Base-by-base conservation (phyloP, 805 yeast genomes). In the Candida golubevii region DNA sequence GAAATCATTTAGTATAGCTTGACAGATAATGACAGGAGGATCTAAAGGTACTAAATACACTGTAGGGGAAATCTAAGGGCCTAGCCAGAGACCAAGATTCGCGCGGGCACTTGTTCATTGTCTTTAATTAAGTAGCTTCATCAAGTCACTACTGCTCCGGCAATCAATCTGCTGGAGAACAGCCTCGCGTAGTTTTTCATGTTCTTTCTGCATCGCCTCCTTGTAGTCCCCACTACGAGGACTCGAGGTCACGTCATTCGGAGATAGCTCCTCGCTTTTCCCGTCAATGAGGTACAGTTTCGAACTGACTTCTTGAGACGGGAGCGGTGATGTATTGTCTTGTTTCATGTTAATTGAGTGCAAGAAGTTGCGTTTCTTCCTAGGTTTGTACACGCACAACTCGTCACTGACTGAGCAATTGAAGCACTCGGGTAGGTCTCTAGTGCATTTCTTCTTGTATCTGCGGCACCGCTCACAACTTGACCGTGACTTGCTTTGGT, bases 381-480 rank as follows among this genome's bases (percentile, higher is more conserved):
- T 44, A 4, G 61, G 59, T 15, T 49, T 36, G 41, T 64, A 64
- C 11, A 51, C 46, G 41, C 69, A 64, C 26, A 62, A 41, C 33
- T 62, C 65, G 15, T 63, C 67, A 9, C 67, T 61, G 8, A 57
- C 52, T 12, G 46, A 45, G 39, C 69, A 64, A 43, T 60, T 61
- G 26, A 53, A 39, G 42, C 69, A 64, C 41, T 64, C 69, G 3
- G 69, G 69, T 5, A 62, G 48, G 13, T 49, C 53, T 18, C 69
- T 50, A 7, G 66, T 55, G 47, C 69, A 64, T 41, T 57, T 63
- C 45, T 61, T 60, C 41, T 63, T 63, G 42, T 53, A 59, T 37
- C 59, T 56, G 10, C 66, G 60, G 44, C 69, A 64, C n/a, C 68
- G 53, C 15, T 57, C 42, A 39, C 69, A 64, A 46, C 65, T 62